A percentile compares a stretch with the other conserved stretches of the same genome.
These are phyloP conservation scores for Primulina huaijiensis DNA, from an alignment of 257 asterid genomes.

Conservation along the genomic window DNA sequence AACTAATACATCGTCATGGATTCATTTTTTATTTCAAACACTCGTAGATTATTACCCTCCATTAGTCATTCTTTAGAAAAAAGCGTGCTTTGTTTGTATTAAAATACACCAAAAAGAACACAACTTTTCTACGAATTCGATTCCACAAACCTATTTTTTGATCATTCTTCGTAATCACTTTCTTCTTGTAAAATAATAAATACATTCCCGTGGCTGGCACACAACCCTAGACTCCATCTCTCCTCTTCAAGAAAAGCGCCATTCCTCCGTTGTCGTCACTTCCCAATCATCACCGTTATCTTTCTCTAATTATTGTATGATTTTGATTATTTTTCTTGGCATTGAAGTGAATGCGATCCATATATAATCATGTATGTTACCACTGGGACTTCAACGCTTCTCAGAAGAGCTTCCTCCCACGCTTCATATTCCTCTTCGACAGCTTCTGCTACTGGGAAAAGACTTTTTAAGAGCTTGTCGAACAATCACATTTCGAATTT, in stretches of 20 bases:
- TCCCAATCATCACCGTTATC: not conserved
- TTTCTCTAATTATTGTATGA: not conserved
- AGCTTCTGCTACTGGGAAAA: slow-evolving; percentile 24
- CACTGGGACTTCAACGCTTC: slow-evolving; percentile 53
- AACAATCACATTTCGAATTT: slow-evolving; percentile 27
- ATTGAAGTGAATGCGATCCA: not conserved
- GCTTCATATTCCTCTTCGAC: slow-evolving; percentile 27
- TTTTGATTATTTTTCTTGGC: not conserved
- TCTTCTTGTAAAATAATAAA: too few species aligned
- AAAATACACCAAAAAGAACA: too few species aligned
- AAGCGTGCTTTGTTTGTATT: too few species aligned
- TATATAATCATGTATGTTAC: slow-evolving; percentile 48
- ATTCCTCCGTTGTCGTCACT: not conserved
- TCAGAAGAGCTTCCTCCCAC: slow-evolving; percentile 45
- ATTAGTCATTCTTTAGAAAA: too few species aligned
- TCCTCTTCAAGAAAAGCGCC: not conserved
- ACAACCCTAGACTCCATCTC: not conserved
- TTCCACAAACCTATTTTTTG: too few species aligned
- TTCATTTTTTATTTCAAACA: too few species aligned
- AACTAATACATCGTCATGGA: too few species aligned
- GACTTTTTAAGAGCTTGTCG: slow-evolving; percentile 40
- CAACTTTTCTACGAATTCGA: too few species aligned
- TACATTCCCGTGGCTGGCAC: not conserved
- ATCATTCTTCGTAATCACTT: not conserved
- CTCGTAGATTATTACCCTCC: too few species aligned